A percentile compares a stretch with the other conserved stretches of the same genome.
Conservation (phyloP, 306 rosid genomes). For the Cicer bijugum region DNA sequence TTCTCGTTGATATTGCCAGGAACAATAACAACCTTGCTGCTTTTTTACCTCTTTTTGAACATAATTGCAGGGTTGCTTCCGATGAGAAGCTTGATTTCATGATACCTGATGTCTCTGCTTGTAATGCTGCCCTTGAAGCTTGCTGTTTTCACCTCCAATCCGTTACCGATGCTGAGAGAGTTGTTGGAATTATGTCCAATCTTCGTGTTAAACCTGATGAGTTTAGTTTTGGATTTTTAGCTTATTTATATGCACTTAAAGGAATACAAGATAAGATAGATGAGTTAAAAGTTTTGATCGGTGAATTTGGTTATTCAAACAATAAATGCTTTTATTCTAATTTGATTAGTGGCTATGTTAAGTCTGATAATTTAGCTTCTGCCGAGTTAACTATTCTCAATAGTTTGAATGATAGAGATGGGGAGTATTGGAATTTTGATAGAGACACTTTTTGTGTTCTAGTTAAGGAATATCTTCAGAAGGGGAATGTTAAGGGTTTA, state of each 20-base stretch:
- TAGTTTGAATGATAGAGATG: constrained; percentile 60
- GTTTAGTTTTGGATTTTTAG: constrained; percentile 77
- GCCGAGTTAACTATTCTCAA: constrained; percentile 62
- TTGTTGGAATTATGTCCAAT: constrained; percentile 70
- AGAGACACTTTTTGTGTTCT: constrained; percentile 68
- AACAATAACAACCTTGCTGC: constrained; percentile 74
- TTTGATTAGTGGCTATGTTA: constrained; percentile 73
- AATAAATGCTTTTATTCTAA: constrained; percentile 55
- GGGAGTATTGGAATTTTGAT: constrained; percentile 52
- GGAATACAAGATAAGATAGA: constrained; percentile 66
- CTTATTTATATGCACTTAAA: constrained; percentile 80
- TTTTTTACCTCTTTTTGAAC: constrained; percentile 66
- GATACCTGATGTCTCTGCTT: constrained; percentile 78
- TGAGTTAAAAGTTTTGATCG: constrained; percentile 68
- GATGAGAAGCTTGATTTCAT: constrained; percentile 72
- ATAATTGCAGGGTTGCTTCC: constrained; percentile 71
- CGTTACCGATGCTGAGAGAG: constrained; percentile 64
- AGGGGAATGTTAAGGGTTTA: constrained; percentile 65
- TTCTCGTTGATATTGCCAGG: too few species aligned
- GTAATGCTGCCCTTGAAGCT: constrained; percentile 86
- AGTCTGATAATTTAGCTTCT: constrained; percentile 66
- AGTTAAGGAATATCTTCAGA: constrained; percentile 66
- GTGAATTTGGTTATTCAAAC: constrained; percentile 58
- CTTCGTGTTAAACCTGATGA: constrained; percentile 75
- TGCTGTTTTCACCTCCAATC: constrained; percentile 80